Percentiles rank a stretch among this genome's conserved stretches.
Conservation (phyloP, 202 grass and related monocot genomes). For the Dendrocalamus latiflorus region DNA sequence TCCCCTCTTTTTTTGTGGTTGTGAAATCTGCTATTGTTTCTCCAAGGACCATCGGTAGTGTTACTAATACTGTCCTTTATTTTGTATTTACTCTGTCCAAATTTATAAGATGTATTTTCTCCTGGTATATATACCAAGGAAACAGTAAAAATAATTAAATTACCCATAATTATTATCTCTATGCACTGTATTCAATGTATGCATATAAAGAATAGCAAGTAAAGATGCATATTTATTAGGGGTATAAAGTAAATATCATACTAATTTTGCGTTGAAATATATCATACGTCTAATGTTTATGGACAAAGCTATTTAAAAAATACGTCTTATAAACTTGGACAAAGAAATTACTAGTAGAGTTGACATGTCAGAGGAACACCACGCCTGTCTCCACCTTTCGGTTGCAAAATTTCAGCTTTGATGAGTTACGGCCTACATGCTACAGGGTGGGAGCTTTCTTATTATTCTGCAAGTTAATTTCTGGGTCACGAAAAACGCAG, state of each 20-base stretch:
- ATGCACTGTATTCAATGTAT: too few relatives aligned
- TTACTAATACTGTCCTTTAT: not conserved
- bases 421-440: not conserved
- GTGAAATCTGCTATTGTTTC: not conserved
- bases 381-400: conserved; percentile 13
- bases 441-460: not conserved
- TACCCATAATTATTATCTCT: too few relatives aligned
- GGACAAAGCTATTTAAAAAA: too few relatives aligned
- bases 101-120: too few relatives aligned
- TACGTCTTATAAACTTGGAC: too few relatives aligned
- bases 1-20: not conserved
- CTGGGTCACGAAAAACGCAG: not conserved
- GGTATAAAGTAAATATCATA: too few relatives aligned
- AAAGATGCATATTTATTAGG: too few relatives aligned
- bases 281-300: too few relatives aligned
- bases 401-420: not conserved
- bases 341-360: not conserved
- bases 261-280: too few relatives aligned
- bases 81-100: not conserved
- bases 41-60: not conserved
- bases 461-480: not conserved
- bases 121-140: too few relatives aligned
- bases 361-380: not conserved
- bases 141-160: too few relatives aligned
- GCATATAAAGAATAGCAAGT: too few relatives aligned